These are phyloP conservation scores for Lachnellula occidentalis DNA, from an alignment of 2,329 filamentous ascomycete species.

Conservation along the genomic window DNA sequence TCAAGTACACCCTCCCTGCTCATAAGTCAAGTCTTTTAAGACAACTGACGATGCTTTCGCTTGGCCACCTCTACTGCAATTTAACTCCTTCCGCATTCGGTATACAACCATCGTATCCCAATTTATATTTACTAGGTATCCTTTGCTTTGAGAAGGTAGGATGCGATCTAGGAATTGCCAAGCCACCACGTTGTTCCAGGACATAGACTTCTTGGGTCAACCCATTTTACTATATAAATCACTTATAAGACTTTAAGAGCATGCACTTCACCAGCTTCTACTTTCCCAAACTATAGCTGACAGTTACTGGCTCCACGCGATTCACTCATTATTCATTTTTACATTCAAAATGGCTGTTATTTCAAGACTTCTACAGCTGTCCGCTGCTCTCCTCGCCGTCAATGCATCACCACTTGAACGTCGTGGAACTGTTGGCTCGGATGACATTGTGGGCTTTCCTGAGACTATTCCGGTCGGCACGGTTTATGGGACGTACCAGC, in stretches of 20 bases:
- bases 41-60: no score
- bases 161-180: not conserved
- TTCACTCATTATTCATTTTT: not conserved
- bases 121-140: not conserved
- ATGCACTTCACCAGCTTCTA: not conserved
- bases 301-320: not conserved
- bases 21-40: no score
- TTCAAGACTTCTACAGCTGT: slow-evolving; percentile 14
- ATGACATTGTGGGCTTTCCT: slow-evolving; percentile 47
- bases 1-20: no score
- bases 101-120: not conserved
- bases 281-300: no score
- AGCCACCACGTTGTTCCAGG: not conserved
- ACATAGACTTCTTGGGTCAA: not conserved
- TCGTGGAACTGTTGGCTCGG: slow-evolving; percentile 39
- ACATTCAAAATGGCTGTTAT: slow-evolving; percentile 15
- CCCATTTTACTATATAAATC: not conserved
- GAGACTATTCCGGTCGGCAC: slow-evolving; percentile 47
- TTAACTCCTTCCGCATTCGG: not conserved
- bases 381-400: slow-evolving; percentile 10
- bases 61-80: no score
- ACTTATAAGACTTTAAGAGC: not conserved
- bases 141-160: not conserved
- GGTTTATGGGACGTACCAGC: slow-evolving; percentile 51
- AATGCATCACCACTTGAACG: slow-evolving; percentile 24